Evolutionary conservation across 2,329 filamentous ascomycete genomes (phyloP), one percentile per base, ranked within the genome.

Genomic region (Cercospora janseana): DNA sequence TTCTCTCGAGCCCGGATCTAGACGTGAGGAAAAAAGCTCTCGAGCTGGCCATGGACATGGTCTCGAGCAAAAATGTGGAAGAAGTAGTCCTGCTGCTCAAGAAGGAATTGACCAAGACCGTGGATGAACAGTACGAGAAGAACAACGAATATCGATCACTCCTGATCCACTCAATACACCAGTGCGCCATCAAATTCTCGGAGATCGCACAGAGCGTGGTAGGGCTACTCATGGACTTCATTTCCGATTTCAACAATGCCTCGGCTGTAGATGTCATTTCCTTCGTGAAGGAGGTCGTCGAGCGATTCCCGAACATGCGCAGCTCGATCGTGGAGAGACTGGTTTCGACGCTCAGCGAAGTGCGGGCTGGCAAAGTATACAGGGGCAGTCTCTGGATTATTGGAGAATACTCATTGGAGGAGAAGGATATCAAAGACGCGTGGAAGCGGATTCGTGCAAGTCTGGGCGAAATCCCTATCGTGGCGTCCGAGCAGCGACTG

Each of bases 121-220:
- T 97, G 34, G 91, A 98, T 65, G 91, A 97, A 70, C 91, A 96
- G 70, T 97, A 96, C 73, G 93, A 98, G 76, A 97, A 97, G 82
- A 95, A 94, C 72, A 83, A 83, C 66, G 91, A 95, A 71, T 96
- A 96, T 71, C 87, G 93, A 62, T 91, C 94, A 65, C 80, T 98
- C 6, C 79, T 98, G 55, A 97, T 98, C 60, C 90, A 96, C 70
- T 89, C 91, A 28, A 98, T 98, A 66, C 93, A 98, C 70, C 90
- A 94, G 69, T 97, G 93, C 70, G 93, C 93, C 62, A 97, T 98
- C 78, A 96, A 95, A 68, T 97, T 97, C 75, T 97, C 93, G 8
- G 92, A 98, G 71, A 92, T 98, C 56, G 93, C 93, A 20, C 88
- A 92, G 37, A 97, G 89, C 66, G 93, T 98, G 12, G 93, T 98